Conservation (phyloP, 306 rosid species). For the Argentina anserina region DNA sequence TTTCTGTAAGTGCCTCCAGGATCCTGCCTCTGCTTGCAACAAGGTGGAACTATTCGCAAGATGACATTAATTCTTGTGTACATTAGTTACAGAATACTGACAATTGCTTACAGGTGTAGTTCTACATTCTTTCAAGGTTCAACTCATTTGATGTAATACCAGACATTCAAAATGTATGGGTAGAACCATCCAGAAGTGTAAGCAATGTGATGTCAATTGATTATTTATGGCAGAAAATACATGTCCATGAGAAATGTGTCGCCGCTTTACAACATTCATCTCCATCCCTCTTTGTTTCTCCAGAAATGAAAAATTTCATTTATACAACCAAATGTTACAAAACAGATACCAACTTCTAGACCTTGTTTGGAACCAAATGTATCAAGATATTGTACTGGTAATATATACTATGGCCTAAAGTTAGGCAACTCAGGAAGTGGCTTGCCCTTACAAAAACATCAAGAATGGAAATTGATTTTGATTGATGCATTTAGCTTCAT, state of each 20-base stretch:
- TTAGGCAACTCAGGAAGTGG: not conserved
- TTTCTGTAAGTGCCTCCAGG: conserved; percentile 81
- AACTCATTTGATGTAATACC: not conserved
- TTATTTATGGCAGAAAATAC: not conserved
- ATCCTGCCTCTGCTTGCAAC: conserved; percentile 80
- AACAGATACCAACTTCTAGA: not conserved
- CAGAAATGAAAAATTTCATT: not conserved
- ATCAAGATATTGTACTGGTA: not conserved
- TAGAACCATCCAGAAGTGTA: not conserved
- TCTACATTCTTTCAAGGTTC: conserved; percentile 1
- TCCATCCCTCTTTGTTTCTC: not conserved
- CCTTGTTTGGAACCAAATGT: not conserved
- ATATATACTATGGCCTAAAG: not conserved
- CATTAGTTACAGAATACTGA: conserved; percentile 1
- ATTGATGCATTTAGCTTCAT: not conserved
- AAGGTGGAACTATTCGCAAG: conserved; percentile 63
- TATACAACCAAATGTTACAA: not conserved
- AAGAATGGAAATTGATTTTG: not conserved
- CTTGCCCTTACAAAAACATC: conserved; percentile 11
- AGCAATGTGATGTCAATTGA: not conserved
- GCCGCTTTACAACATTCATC: not conserved
- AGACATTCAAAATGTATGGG: conserved; percentile 1
- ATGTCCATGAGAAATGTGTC: not conserved
- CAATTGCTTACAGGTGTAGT: conserved; percentile 15
- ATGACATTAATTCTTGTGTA: conserved; percentile 27